These are phyloP conservation scores for Salicornia ramosissima DNA, from an alignment of 148 eudicot species.

Conservation along the genomic window DNA sequence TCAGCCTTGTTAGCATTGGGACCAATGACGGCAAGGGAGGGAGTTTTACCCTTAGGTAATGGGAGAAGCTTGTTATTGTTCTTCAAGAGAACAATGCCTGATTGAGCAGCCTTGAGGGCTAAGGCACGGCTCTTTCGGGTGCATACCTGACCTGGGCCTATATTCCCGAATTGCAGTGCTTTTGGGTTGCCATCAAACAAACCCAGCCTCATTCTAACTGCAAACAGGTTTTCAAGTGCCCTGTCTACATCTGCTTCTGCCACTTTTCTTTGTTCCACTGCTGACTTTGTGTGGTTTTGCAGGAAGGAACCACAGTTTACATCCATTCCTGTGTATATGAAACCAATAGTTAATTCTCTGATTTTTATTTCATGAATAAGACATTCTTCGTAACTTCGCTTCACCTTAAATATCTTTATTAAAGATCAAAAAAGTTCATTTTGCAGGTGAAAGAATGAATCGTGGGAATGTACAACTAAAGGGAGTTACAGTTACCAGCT, in stretches of 20 bases:
- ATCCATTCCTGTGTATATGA: slow-evolving; percentile 62
- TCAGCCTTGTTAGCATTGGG: slow-evolving; percentile 54
- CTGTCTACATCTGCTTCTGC: slow-evolving; percentile 54
- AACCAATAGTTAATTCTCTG: neutral
- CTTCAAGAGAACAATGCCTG: slow-evolving; percentile 73
- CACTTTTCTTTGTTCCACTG: slow-evolving; percentile 46
- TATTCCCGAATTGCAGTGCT: slow-evolving; percentile 38
- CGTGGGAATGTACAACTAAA: too few relatives aligned
- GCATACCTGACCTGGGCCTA: slow-evolving; percentile 53
- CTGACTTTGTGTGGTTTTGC: slow-evolving; percentile 67
- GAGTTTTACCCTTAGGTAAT: slow-evolving; percentile 34
- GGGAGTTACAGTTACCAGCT: slow-evolving; percentile 49
- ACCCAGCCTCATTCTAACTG: slow-evolving; percentile 71
- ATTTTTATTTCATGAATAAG: neutral
- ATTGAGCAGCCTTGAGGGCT: slow-evolving; percentile 74
- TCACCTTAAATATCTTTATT: too few relatives aligned
- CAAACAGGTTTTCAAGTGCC: slow-evolving; percentile 73
- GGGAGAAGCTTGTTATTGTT: slow-evolving; percentile 58
- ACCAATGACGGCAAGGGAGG: slow-evolving; percentile 73
- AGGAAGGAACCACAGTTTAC: slow-evolving; percentile 72
- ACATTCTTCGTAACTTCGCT: neutral
- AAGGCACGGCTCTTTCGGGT: slow-evolving; percentile 41
- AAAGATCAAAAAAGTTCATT: neutral
- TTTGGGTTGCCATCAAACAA: slow-evolving; percentile 64
- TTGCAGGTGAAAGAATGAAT: neutral